Percentiles rank a stretch among this genome's conserved stretches.
These are phyloP conservation scores for Vigna radiata DNA, from an alignment of 306 rosid species.

Conservation along the genomic window DNA sequence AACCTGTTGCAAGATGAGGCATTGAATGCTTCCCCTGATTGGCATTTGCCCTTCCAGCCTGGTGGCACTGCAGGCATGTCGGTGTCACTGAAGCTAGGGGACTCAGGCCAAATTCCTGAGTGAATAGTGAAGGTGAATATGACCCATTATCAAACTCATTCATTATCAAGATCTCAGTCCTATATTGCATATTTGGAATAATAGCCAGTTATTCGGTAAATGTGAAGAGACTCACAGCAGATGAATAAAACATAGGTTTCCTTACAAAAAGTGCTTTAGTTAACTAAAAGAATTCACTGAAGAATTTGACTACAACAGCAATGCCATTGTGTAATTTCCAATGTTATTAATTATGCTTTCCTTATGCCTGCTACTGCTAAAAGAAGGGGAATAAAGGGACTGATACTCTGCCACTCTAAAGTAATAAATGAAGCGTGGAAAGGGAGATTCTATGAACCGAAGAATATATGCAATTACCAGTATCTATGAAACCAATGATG, in stretches of 20 bases:
- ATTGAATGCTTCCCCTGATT: slow-evolving; percentile 85
- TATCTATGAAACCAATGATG: slow-evolving; percentile 84
- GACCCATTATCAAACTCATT: slow-evolving; percentile 1
- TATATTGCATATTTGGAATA: background rate
- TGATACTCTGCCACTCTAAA: slow-evolving; percentile 29
- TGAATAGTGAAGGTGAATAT: background rate
- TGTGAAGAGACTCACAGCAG: background rate
- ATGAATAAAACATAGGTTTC: background rate
- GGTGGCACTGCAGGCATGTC: slow-evolving; percentile 82
- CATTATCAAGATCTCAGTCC: slow-evolving; percentile 7
- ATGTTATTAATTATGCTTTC: slow-evolving; percentile 34
- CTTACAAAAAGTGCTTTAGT: background rate
- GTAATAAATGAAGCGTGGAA: slow-evolving; percentile 48
- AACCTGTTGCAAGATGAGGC: slow-evolving; percentile 90
- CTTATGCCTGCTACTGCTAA: slow-evolving; percentile 29
- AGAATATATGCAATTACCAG: slow-evolving; percentile 59
- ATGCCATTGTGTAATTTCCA: slow-evolving; percentile 23
- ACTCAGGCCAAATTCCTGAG: slow-evolving; percentile 94
- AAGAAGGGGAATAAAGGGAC: slow-evolving; percentile 38
- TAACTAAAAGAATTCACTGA: background rate
- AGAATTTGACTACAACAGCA: background rate
- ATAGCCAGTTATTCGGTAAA: background rate
- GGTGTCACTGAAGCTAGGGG: slow-evolving; percentile 78
- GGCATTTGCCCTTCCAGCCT: slow-evolving; percentile 78
- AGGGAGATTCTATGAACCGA: slow-evolving; percentile 39